Percentiles rank a stretch among this genome's conserved stretches.
phyloP scores from a whole-genome alignment of 176 grass and related monocot species.

The Secale cereale region DNA sequence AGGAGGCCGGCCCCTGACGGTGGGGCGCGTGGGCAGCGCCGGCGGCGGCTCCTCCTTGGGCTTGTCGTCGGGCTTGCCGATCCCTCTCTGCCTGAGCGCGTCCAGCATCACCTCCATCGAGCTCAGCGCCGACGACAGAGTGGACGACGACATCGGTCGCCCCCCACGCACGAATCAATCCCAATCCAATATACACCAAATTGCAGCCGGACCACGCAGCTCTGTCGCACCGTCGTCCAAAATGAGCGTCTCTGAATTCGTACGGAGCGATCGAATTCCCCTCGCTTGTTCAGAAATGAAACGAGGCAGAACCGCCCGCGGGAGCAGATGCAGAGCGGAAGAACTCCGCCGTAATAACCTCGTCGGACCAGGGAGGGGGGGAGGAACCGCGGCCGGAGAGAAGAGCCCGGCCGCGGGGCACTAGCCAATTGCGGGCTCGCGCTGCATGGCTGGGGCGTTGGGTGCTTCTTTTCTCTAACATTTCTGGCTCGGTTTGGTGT shows the following conservation, averaged over 20 bases:
- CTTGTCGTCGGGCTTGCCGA: slow-evolving; percentile 44
- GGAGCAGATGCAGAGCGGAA: background rate
- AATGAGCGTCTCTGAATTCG: background rate
- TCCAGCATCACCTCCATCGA: slow-evolving; percentile 66
- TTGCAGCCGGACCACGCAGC: background rate
- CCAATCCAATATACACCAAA: background rate
- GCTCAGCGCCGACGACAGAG: slow-evolving; percentile 32
- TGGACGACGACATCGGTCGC: slow-evolving; percentile 11
- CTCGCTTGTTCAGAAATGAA: background rate
- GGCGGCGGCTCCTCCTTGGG: slow-evolving; percentile 37
- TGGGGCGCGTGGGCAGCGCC: slow-evolving; percentile 41
- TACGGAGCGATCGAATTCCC: background rate
- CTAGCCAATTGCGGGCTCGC: slow-evolving; percentile 15
- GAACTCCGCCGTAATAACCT: background rate
- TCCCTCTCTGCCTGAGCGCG: slow-evolving; percentile 46
- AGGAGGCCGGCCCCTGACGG: slow-evolving; percentile 26
- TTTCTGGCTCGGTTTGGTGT: slow-evolving; percentile 8
- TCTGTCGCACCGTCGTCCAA: background rate
- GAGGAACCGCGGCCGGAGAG: background rate
- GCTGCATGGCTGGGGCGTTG: slow-evolving; percentile 12
- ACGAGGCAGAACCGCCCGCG: background rate
- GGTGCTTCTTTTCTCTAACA: slow-evolving; percentile 1
- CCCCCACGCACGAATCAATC: background rate
- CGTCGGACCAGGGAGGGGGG: background rate
- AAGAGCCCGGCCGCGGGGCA: slow-evolving; percentile 12